Percentiles rank a stretch among this genome's conserved stretches.
These are phyloP conservation scores for Boeremia lycopersici DNA, from an alignment of 2,329 filamentous ascomycete species.

Conservation along the genomic window DNA sequence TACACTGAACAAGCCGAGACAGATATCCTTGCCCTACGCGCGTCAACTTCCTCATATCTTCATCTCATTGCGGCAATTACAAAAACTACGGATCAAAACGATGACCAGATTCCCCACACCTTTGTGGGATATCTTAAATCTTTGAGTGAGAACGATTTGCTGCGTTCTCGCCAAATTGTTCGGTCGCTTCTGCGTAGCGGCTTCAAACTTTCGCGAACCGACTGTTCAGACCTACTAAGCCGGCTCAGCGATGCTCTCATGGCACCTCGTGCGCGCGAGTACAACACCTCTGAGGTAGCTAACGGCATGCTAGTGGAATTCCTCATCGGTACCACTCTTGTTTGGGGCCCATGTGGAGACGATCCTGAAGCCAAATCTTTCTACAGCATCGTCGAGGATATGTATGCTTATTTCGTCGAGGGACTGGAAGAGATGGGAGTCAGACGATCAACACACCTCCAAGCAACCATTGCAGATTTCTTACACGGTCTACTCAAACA, in stretches of 20 bases:
- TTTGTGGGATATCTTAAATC: constrained; percentile 39
- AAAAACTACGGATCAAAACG: constrained; percentile 15
- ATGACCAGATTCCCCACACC: constrained; percentile 26
- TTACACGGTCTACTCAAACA: constrained; percentile 72
- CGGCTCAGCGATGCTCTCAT: constrained; percentile 39
- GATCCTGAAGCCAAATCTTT: constrained; percentile 50
- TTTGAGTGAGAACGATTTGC: constrained; percentile 36
- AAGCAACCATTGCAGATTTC: constrained; percentile 70
- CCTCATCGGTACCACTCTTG: constrained; percentile 34
- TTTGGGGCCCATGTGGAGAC: constrained; percentile 31
- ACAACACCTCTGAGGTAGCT: constrained; percentile 48
- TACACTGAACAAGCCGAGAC: constrained; percentile 48
- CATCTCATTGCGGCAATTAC: constrained; percentile 33
- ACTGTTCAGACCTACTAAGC: constrained; percentile 39
- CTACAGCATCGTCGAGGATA: constrained; percentile 69
- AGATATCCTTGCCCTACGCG: constrained; percentile 38
- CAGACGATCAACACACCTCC: constrained; percentile 68
- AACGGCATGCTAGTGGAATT: constrained; percentile 45
- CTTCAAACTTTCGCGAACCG: constrained; percentile 26
- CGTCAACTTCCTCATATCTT: constrained; percentile 37
- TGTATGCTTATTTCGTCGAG: constrained; percentile 80
- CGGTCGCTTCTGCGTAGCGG: constrained; percentile 31
- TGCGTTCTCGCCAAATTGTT: constrained; percentile 40
- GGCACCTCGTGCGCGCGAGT: constrained; percentile 43
- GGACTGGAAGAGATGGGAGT: constrained; percentile 69